Evolutionary conservation across 108 stramenopile species (phyloP).

Genomic region (Skeletonema potamos): DNA sequence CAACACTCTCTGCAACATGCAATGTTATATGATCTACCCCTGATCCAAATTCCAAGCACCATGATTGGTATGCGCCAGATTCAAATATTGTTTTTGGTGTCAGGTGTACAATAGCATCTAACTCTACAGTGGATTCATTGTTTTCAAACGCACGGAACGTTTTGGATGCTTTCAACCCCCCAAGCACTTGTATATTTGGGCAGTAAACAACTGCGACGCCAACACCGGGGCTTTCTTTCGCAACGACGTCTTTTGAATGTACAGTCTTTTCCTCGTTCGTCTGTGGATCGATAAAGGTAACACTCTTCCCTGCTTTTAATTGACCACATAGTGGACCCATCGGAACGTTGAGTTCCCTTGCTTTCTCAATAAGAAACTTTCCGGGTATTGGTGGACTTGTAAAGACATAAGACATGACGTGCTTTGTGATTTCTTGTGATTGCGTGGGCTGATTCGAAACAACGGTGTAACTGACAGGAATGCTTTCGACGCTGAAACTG

Average conservation of each 20-base stretch:
- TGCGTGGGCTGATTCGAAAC: background rate
- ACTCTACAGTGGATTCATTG: background rate
- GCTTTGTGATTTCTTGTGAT: constrained; percentile 16
- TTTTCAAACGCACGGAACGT: constrained; percentile 20
- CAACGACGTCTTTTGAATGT: constrained; percentile 68
- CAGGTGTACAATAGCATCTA: constrained; percentile 76
- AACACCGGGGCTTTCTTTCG: constrained; percentile 59
- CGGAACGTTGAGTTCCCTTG: constrained; percentile 73
- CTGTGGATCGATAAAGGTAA: constrained; percentile 63
- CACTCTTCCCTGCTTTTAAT: constrained; percentile 76
- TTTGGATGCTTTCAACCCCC: constrained; percentile 32
- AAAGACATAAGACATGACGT: constrained; percentile 65
- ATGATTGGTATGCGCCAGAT: constrained; percentile 33
- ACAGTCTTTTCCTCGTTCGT: constrained; percentile 58
- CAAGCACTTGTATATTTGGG: constrained; percentile 34
- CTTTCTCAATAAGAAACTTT: constrained; percentile 76
- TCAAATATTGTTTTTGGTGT: constrained; percentile 51
- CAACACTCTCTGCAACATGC: constrained; percentile 31
- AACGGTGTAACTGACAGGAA: constrained; percentile 8
- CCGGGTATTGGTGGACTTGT: constrained; percentile 70
- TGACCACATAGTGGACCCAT: constrained; percentile 81
- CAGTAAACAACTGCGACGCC: constrained; percentile 69
- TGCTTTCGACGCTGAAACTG: constrained; percentile 22
- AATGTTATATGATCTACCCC: constrained; percentile 57
- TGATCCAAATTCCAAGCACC: constrained; percentile 51